Evolutionary conservation across 148 eudicot species (phyloP), one percentile per base, ranked within the genome.

Genomic region (Camellia lanceoleosa): DNA sequence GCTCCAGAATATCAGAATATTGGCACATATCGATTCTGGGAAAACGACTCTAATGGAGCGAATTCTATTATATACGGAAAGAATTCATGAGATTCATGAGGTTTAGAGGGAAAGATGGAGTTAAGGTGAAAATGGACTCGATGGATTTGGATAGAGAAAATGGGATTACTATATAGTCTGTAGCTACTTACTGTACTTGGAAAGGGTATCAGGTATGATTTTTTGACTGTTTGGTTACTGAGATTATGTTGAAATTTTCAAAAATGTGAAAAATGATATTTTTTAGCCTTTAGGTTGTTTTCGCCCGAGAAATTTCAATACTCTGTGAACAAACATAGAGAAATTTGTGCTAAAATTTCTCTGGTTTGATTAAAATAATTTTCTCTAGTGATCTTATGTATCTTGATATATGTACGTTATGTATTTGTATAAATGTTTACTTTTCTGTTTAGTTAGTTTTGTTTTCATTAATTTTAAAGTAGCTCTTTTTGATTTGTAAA

Each of bases 131-230:
- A 86, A 95, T 93, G 97, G 98, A 95, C 79, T 92, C 97, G 4
- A 95, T 95, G 98, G 97, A 95, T 85, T 91, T 95, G 86, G 98
- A 95, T 84, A 86, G 98, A 59, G 98, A 95, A 74, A 95, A 95
- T 61, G 98, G 98, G 86, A 95, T 95, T 56, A 95, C 97, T 14
- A 95, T 95, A n/a, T 97, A 93, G 77, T 93, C 97, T 68, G 98
- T 97, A 42, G 98, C 98, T 65, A 93, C 97, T 83, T 95, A 95
- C 78, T 95, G 98, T 79, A 90, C 85, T 68, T 95, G 98, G 98
- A 93, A 88, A 47, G 98, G 85, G 30, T 30, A 30, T 30, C 30
- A 30, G 30, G 30, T 30, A 30, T 30, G 30, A 1, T 30, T 30
- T 30, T 30, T 30, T 30, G 30, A 30, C 30, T 30, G 30, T 30